These are phyloP conservation scores for Melastoma candidum DNA, from an alignment of 441 rosid genomes.

Conservation along the genomic window DNA sequence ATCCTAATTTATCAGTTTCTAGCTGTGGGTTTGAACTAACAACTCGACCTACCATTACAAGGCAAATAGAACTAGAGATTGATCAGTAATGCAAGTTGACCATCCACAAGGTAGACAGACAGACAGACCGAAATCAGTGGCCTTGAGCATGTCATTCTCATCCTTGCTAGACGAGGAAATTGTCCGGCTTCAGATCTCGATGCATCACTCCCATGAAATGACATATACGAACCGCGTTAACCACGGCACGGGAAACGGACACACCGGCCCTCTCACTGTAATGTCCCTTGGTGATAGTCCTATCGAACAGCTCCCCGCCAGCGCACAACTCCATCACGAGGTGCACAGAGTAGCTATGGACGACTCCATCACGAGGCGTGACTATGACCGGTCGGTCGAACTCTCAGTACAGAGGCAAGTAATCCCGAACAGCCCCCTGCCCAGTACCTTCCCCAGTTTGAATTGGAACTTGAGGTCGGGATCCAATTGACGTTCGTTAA, in stretches of 20 bases:
- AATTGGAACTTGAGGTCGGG: conserved; percentile 44
- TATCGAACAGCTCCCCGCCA: conserved; percentile 93
- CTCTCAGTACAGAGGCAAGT: conserved; percentile 82
- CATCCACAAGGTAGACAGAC: conserved; percentile 93
- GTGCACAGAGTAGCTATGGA: conserved; percentile 67
- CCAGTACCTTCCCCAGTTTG: conserved; percentile 61
- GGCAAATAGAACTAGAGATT: background rate
- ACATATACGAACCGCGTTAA: conserved; percentile 79
- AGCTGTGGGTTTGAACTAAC: too few species aligned
- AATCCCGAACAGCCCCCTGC: conserved; percentile 88
- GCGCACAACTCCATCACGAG: conserved; percentile 96
- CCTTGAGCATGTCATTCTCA: conserved; percentile 61
- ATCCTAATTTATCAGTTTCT: too few species aligned
- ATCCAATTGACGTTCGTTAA: too few species aligned
- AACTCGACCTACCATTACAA: background rate
- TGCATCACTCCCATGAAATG: conserved; percentile 94
- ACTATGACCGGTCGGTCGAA: conserved; percentile 46
- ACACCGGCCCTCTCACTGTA: conserved; percentile 91
- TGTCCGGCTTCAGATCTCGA: conserved; percentile 92
- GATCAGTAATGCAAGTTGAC: conserved; percentile 21
- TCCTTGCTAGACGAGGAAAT: conserved; percentile 70
- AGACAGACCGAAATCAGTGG: conserved; percentile 88
- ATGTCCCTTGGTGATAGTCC: conserved; percentile 69
- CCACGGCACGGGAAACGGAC: conserved; percentile 47
- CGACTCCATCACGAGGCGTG: conserved; percentile 94